Base-by-base conservation (phyloP, 2,329 filamentous ascomycete genomes). In the Xylaria sp. region DNA sequence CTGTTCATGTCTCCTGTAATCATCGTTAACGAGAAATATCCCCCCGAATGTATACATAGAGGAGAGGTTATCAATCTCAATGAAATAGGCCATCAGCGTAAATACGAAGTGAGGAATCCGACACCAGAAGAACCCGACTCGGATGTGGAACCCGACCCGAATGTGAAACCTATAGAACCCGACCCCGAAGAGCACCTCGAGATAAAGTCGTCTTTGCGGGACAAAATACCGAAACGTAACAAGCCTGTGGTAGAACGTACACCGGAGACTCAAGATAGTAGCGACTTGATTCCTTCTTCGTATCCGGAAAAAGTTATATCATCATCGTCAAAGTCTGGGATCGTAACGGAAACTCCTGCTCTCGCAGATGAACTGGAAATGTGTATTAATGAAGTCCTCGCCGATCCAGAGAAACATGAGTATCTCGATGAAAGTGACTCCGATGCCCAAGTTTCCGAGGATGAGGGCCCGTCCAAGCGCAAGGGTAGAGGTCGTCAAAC, bases 21-120 rank as follows among this genome's bases (percentile, higher is more conserved):
- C 1, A 73, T 97, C 3, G 89, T 94, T 11, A 91, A 89, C 66
- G 90, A 92, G 58, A 81, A 84, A 0, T 95, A 91, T 73, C 87
- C 90, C 0, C 81, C 90, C 2, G 91, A 94, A 65, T 94, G 91
- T 71, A 85, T 93, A 44, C 80, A 81, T 42, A 89, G 87, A 70
- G 82, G 83, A 6, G 79, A 80, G 0, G 70, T 93, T 23, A 23
- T 23, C 23, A 2, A 23, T 23, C 23, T 23, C 23, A 23, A 23
- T 23, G 23, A 23, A 23, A 23, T 23, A 23, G 23, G 23, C 1
- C 23, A 23, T 23, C 23, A 23, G 23, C 23, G 23, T 23, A 23
- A 23, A 56, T 96, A 93, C 74, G 80, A 77, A 67, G 83, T 92
- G 31, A 77, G 76, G 36, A 15, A 40, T 13, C 36, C 36, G 28